Conservation (phyloP, 1,139 yeast species). For the Arxiozyma bovina region DNA sequence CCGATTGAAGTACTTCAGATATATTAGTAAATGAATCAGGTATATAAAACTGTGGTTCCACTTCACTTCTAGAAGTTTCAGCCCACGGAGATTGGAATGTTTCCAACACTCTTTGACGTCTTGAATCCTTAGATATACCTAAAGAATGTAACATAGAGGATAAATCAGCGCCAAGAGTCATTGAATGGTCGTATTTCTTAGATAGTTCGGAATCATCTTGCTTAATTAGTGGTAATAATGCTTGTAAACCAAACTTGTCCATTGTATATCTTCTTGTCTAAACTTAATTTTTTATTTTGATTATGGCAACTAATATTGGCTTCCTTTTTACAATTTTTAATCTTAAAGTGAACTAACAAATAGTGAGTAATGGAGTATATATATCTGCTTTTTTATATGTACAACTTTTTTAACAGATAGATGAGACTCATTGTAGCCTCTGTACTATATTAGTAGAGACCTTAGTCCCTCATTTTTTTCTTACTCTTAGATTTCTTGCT, state of each 20-base stretch:
- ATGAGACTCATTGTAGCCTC: too few species aligned
- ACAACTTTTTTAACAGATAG: too few species aligned
- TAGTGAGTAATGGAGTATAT: too few species aligned
- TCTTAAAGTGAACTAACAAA: too few species aligned
- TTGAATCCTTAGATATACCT: slow-evolving; percentile 23
- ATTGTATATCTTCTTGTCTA: slow-evolving; percentile 20
- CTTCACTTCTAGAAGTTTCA: slow-evolving; percentile 81
- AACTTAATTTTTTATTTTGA: slow-evolving; percentile 3
- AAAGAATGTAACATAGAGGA: slow-evolving; percentile 52
- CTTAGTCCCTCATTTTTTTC: too few species aligned
- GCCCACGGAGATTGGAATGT: slow-evolving; percentile 92
- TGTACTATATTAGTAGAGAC: too few species aligned
- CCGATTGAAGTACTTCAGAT: slow-evolving; percentile 29
- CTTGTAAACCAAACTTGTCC: slow-evolving; percentile 67
- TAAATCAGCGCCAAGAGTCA: slow-evolving; percentile 80
- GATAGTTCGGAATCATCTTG: slow-evolving; percentile 21
- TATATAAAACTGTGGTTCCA: slow-evolving; percentile 62
- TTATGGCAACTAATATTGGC: not conserved
- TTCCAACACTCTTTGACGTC: slow-evolving; percentile 41
- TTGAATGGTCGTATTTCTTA: slow-evolving; percentile 25
- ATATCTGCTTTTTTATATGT: too few species aligned
- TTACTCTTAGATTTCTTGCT: too few species aligned
- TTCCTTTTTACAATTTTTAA: not conserved
- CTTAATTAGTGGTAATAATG: slow-evolving; percentile 56
- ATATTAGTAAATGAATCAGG: slow-evolving; percentile 38